Evolutionary conservation across 495 filamentous ascomycete genomes (phyloP).

Genomic region (Trichoderma virens): DNA sequence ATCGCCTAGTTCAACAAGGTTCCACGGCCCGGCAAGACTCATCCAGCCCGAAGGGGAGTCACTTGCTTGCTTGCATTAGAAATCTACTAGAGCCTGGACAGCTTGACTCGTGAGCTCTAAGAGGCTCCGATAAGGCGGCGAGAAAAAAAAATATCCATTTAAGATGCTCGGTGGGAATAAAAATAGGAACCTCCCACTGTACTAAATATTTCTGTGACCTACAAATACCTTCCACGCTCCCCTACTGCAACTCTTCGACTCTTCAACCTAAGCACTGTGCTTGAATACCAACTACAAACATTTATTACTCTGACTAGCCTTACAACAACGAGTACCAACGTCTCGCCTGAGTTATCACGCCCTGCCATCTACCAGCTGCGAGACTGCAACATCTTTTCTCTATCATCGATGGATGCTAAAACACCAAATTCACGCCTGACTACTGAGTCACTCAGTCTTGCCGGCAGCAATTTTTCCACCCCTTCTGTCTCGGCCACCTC

Average conservation of each 20-base stretch:
- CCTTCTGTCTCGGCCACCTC: neutral
- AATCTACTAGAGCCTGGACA: neutral
- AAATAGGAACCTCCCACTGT: neutral
- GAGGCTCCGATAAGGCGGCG: neutral
- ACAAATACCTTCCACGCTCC: neutral
- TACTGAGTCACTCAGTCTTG: neutral
- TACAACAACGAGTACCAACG: neutral
- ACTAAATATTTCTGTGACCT: neutral
- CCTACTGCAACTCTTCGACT: neutral
- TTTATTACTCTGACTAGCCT: neutral
- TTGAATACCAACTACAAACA: neutral
- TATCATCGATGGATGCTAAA: neutral
- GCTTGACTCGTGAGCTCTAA: neutral
- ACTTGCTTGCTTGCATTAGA: neutral
- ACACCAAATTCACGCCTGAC: neutral
- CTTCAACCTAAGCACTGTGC: neutral
- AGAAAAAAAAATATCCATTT: neutral
- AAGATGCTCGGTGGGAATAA: no score
- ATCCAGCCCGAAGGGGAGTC: neutral
- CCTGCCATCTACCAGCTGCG: neutral
- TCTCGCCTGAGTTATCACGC: neutral
- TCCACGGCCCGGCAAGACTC: neutral
- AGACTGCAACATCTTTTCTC: neutral
- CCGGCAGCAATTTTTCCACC: neutral
- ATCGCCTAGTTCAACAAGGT: neutral